These are phyloP conservation scores for Coniochaeta sp. DNA, from an alignment of 2,329 filamentous ascomycete genomes.

Conservation along the genomic window DNA sequence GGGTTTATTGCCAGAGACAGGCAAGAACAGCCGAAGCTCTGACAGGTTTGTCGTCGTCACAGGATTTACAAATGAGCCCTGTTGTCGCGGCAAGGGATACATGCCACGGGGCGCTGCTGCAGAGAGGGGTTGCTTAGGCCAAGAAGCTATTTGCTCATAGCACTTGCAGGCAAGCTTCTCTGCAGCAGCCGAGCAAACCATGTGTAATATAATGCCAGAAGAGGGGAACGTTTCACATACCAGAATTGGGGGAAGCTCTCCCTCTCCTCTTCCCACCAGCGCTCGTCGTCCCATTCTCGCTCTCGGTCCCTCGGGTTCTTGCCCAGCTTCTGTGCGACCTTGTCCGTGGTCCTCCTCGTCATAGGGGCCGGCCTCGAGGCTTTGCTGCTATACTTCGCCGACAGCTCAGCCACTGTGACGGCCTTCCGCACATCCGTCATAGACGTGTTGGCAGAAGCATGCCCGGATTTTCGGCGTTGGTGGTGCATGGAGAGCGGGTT, in stretches of 20 bases:
- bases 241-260: constrained; percentile 61
- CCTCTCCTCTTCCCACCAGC: constrained; percentile 47
- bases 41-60: background rate
- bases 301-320: constrained; percentile 45
- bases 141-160: constrained; percentile 8
- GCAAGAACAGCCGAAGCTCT: constrained; percentile 21
- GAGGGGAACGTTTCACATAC: constrained; percentile 33
- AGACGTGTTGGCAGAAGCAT: constrained; percentile 43
- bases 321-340: constrained; percentile 37
- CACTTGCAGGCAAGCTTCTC: constrained; percentile 1
- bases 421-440: constrained; percentile 48
- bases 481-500: constrained; percentile 41
- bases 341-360: constrained; percentile 32
- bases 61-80: background rate
- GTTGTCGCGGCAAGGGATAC: constrained; percentile 7
- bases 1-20: constrained; percentile 11
- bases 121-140: constrained; percentile 8
- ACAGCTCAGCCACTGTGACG: constrained; percentile 33
- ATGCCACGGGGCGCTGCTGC: too few species aligned
- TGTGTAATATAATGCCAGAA: constrained; percentile 1
- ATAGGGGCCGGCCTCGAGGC: constrained; percentile 32
- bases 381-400: constrained; percentile 32
- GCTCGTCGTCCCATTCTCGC: constrained; percentile 39
- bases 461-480: constrained; percentile 48
- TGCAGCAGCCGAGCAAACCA: constrained; percentile 12